Evolutionary conservation across 202 grass and related monocot genomes (phyloP), one percentile per base, ranked within the genome.

Genomic region (Musa balbisiana): DNA sequence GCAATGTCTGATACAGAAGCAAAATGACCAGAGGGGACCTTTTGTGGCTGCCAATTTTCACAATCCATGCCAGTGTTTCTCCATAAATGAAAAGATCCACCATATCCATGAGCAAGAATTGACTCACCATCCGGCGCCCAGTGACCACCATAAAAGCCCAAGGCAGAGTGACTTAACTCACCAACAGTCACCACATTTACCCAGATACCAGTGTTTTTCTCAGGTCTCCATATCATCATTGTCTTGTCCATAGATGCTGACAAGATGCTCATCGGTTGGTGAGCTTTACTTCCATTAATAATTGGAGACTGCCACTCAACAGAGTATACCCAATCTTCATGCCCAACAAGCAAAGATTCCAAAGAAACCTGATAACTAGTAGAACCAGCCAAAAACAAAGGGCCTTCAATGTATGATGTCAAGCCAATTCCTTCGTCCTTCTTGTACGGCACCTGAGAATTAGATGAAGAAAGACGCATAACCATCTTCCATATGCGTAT

Each of bases 201-300:
- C 91, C 94, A 98, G 78, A 98, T 83, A 62, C 94, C 88, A 63
- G 91, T 91, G 87, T 43, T 91, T 86, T 84, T 87, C 74, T 98
- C 91, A 55, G 94, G 94, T 55, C 81, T 85, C 94, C 94, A 93
- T 74, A 98, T 91, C 91, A 98, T 98, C 94, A 98, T 93, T 76
- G 88, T 92, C 80, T 98, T 98, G 72, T 98, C 94, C 94, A 98
- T 98, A 70, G 94, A 98, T 83, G 94, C 88, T 71, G 94, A 98
- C 51, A 98, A 72, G 78, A 90, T 91, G 77, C 87, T 88, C 91
- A 98, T 93, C 22, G 86, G 86, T 80, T 93, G 94, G 76, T 89
- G 80, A 80, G 74, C 58, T 84, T 91, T 82, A 76, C 62, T 79
- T 9, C 76, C 77, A 78, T 69, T 77, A 72, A 87, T 59, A 25